phyloP scores from a whole-genome alignment of 2,329 filamentous ascomycete species.

The Lecanicillium sp. region DNA sequence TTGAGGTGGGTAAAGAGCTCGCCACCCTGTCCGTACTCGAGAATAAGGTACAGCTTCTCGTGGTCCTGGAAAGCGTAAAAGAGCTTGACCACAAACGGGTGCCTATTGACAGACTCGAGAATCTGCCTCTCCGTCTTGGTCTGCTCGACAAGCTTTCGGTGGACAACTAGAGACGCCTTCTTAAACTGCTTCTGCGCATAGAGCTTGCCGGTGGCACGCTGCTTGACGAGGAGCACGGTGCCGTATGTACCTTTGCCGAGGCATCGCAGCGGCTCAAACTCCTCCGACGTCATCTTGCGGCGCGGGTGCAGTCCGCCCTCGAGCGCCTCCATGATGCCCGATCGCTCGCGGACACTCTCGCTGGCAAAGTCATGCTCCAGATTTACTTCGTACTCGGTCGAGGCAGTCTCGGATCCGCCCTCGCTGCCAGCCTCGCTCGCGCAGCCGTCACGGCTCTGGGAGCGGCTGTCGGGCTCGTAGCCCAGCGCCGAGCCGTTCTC shows the following conservation, averaged over 20 bases:
- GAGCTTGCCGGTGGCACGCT: conserved; percentile 76
- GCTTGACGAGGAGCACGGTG: conserved; percentile 89
- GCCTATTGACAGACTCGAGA: conserved; percentile 89
- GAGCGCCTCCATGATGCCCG: conserved; percentile 34
- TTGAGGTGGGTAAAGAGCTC: conserved; percentile 95
- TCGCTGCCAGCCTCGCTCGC: conserved; percentile 47
- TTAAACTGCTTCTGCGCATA: conserved; percentile 99
- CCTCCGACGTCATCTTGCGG: conserved; percentile 84
- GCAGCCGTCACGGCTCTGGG: conserved; percentile 50
- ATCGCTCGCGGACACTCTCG: conserved; percentile 46
- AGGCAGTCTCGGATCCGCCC: conserved; percentile 56
- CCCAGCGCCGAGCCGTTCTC: conserved; percentile 34
- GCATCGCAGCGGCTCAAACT: conserved; percentile 87
- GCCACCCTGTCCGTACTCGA: conserved; percentile 95
- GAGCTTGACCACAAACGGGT: conserved; percentile 96
- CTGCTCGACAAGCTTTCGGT: conserved; percentile 94
- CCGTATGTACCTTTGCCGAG: conserved; percentile 95
- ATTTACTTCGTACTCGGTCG: conserved; percentile 77
- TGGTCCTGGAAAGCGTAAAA: conserved; percentile 98
- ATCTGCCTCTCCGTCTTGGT: conserved; percentile 96
- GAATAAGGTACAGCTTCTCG: conserved; percentile 93
- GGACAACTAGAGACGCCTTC: conserved; percentile 90
- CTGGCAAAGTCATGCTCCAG: conserved; percentile 83
- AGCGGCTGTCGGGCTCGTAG: conserved; percentile 50
- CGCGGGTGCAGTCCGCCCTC: conserved; percentile 50